Base-by-base conservation (phyloP, 805 yeast species). In the Starmerella roubikii region DNA sequence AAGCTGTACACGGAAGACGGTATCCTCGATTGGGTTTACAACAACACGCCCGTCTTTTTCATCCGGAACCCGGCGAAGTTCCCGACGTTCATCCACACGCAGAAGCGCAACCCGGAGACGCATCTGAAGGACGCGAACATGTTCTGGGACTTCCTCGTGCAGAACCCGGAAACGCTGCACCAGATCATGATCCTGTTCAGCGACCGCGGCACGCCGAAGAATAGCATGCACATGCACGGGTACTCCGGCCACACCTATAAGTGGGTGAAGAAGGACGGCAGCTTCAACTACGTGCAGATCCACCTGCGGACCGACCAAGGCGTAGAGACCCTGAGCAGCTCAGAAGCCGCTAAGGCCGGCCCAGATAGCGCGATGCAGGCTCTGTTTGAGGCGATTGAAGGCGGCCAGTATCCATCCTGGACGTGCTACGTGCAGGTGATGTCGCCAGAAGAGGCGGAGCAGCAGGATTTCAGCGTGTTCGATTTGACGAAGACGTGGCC, bases 1-100 rank as follows among this genome's bases (percentile, higher is more conserved):
- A 76, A 76, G 58, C 62, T 76, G 46, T 71, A 71, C 61, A 76
- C 82, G 16, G 77, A 74, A 45, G 76, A 73, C 54, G 83, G 83
- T 38, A 71, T 68, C 57, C 59, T 72, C 51, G 83, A 76, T 61
- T 75, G 78, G 78, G 83, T 76, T 16, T 74, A 72, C 64, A 76
- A 74, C 62, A 76, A 76, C 61, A 76, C 82, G 17, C 83, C 83
- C 12, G 65, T 75, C 21, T 74, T 74, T 55, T 74, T 74, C 60
- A 62, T 75, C 44, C 65, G 80, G 45, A 76, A 74, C 57, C 79
- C 79, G 27, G 57, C 67, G 32, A 74, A 74, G 63, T 75, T 75
- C 63, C 75, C 78, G 9, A 66, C 66, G 49, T 74, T 74, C 54
- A 74, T 75, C 50, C 81, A 75, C 62, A 71, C 81, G 19, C 81